phyloP scores from a whole-genome alignment of 2,329 filamentous ascomycete species.

The Lizonia empirigonia region DNA sequence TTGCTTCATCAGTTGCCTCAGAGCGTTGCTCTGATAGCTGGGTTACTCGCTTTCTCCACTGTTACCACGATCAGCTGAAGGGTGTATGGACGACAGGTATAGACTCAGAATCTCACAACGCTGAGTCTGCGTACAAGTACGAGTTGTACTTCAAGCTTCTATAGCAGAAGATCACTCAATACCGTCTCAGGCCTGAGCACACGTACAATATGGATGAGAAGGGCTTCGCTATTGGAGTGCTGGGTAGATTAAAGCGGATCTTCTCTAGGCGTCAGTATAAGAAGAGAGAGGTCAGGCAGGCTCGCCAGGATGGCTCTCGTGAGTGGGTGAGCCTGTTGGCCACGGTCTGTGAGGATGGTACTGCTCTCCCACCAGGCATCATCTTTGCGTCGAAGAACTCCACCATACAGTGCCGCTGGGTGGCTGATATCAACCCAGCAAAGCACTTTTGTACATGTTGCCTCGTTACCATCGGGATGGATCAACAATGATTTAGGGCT shows the following conservation, averaged over 20 bases:
- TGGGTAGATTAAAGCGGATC: too few species aligned
- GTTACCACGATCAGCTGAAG: background rate
- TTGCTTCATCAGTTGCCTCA: background rate
- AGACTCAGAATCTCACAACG: too few species aligned
- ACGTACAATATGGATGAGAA: too few species aligned
- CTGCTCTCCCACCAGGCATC: conserved; percentile 8
- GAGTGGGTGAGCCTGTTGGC: conserved; percentile 15
- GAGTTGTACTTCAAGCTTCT: too few species aligned
- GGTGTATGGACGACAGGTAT: too few species aligned
- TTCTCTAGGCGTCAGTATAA: background rate
- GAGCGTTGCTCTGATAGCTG: background rate
- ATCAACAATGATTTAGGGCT: conserved; percentile 14
- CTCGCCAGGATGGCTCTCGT: background rate
- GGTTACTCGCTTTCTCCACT: background rate
- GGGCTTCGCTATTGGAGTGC: too few species aligned
- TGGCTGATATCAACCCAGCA: conserved; percentile 4
- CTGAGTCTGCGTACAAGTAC: too few species aligned
- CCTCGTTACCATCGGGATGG: conserved; percentile 21
- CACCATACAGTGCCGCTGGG: conserved; percentile 3
- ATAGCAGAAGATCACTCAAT: too few species aligned
- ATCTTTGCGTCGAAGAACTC: conserved; percentile 15
- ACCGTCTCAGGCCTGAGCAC: too few species aligned
- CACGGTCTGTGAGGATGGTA: conserved; percentile 16
- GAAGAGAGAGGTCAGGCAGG: background rate
- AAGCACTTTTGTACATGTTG: conserved; percentile 3